Conservation (phyloP, 805 yeast species). For the Candida maltosa region DNA sequence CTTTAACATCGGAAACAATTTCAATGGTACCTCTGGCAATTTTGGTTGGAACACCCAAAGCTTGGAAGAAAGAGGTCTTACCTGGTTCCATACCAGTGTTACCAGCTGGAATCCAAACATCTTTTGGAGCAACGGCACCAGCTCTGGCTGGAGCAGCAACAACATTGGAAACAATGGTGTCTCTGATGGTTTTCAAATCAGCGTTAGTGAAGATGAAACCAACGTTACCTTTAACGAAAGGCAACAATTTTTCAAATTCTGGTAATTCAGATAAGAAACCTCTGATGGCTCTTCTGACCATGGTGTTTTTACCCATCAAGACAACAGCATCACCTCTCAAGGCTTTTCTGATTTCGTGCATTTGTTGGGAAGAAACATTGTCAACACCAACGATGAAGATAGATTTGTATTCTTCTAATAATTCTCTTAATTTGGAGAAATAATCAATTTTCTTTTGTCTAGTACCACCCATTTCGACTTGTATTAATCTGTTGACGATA, state of each 20-base stretch:
- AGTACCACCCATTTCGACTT: slow-evolving; percentile 99
- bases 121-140: slow-evolving; percentile 98
- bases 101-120: slow-evolving; percentile 97
- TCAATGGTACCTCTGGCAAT: slow-evolving; percentile 99
- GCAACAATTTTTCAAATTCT: slow-evolving; percentile 92
- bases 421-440: slow-evolving; percentile 91
- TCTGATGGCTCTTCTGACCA: slow-evolving; percentile 99
- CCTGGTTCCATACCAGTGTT: slow-evolving; percentile 99
- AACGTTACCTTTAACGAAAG: slow-evolving; percentile 95
- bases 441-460: slow-evolving; percentile 96
- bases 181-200: slow-evolving; percentile 91
- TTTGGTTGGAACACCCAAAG: slow-evolving; percentile 99
- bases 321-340: slow-evolving; percentile 94
- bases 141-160: slow-evolving; percentile 99
- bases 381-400: slow-evolving; percentile 99
- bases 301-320: slow-evolving; percentile 99
- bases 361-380: slow-evolving; percentile 99
- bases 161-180: slow-evolving; percentile 81
- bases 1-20: slow-evolving; percentile 95
- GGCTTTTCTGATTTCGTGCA: slow-evolving; percentile 98
- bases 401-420: slow-evolving; percentile 95
- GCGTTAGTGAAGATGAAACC: slow-evolving; percentile 99
- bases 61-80: slow-evolving; percentile 99
- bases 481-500: slow-evolving; percentile 51
- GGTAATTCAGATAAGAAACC: slow-evolving; percentile 91